Percentiles rank a stretch among this genome's conserved stretches.
phyloP scores from a whole-genome alignment of 129 eudicot genomes.

The Scalesia atractyloides region DNA sequence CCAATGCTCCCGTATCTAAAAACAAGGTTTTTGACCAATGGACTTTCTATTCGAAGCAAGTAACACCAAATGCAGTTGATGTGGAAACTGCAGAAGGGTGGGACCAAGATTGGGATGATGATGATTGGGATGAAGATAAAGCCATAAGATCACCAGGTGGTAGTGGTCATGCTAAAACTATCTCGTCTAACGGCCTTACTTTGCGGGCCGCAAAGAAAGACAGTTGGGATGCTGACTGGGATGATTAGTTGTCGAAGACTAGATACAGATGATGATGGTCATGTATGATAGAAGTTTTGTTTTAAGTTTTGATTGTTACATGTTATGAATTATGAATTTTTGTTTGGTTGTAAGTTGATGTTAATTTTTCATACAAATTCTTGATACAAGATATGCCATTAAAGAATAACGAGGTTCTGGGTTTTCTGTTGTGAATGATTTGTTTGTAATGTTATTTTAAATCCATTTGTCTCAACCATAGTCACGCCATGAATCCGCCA shows the following conservation, averaged over 20 bases:
- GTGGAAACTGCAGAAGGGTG: slow-evolving; percentile 51
- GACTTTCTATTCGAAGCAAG: slow-evolving; percentile 37
- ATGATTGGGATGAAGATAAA: slow-evolving; percentile 70
- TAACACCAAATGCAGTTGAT: slow-evolving; percentile 40
- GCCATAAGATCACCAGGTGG: slow-evolving; percentile 52
- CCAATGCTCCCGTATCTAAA: slow-evolving; percentile 24
- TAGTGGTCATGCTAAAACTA: not conserved
- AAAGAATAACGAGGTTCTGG: slow-evolving; percentile 10
- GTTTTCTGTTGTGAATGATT: too few relatives aligned
- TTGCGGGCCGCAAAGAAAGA: slow-evolving; percentile 29
- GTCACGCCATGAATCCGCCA: too few relatives aligned
- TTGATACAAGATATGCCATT: slow-evolving; percentile 21
- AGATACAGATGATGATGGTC: slow-evolving; percentile 26
- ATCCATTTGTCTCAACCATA: too few relatives aligned
- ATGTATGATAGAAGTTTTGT: slow-evolving; percentile 38
- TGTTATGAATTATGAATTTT: slow-evolving; percentile 11
- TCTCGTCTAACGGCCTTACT: slow-evolving; percentile 32
- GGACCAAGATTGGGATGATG: slow-evolving; percentile 71
- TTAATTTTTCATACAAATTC: slow-evolving; percentile 15
- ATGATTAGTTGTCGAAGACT: slow-evolving; percentile 24
- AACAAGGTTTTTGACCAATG: slow-evolving; percentile 34
- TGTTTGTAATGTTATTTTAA: too few relatives aligned
- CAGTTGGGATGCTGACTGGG: slow-evolving; percentile 40
- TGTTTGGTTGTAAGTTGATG: slow-evolving; percentile 31
- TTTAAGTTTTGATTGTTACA: slow-evolving; percentile 7